phyloP scores from a whole-genome alignment of 495 filamentous ascomycete species.

The Aspergillus homomorphus region DNA sequence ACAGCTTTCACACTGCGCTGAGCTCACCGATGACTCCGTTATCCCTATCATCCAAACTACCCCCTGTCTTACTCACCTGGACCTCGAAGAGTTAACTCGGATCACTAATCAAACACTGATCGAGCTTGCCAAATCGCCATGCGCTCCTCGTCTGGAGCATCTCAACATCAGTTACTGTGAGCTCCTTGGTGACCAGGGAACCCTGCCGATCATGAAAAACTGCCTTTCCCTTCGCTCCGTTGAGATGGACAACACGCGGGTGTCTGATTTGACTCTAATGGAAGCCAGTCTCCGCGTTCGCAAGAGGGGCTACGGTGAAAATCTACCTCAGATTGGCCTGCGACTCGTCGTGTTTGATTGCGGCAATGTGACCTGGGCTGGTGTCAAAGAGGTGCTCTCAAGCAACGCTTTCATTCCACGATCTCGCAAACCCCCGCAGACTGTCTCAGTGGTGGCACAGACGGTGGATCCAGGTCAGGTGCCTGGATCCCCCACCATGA shows the following conservation, averaged over 20 bases:
- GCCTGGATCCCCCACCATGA: constrained; percentile 26
- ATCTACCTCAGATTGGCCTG: constrained; percentile 59
- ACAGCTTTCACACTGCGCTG: constrained; percentile 68
- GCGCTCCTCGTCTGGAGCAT: constrained; percentile 66
- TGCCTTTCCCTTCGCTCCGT: constrained; percentile 67
- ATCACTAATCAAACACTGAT: constrained; percentile 72
- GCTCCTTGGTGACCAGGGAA: constrained; percentile 74
- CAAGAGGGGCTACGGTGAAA: constrained; percentile 54
- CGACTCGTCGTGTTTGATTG: constrained; percentile 89
- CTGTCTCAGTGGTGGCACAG: constrained; percentile 29
- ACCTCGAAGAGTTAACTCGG: constrained; percentile 79
- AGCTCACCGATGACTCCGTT: constrained; percentile 71
- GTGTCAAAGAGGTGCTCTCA: constrained; percentile 78
- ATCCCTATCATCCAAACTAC: constrained; percentile 68
- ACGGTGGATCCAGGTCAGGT: constrained; percentile 29
- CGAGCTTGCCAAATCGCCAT: constrained; percentile 71
- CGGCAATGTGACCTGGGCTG: constrained; percentile 86
- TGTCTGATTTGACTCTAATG: constrained; percentile 81
- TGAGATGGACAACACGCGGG: constrained; percentile 91
- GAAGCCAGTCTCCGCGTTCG: constrained; percentile 79
- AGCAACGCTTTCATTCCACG: constrained; percentile 70
- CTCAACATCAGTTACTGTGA: constrained; percentile 90
- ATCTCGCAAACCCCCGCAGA: constrained; percentile 26
- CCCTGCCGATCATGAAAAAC: constrained; percentile 75
- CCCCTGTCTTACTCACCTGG: constrained; percentile 77